phyloP scores from a whole-genome alignment of 2,329 filamentous ascomycete genomes.

The Helminthosporium solani region DNA sequence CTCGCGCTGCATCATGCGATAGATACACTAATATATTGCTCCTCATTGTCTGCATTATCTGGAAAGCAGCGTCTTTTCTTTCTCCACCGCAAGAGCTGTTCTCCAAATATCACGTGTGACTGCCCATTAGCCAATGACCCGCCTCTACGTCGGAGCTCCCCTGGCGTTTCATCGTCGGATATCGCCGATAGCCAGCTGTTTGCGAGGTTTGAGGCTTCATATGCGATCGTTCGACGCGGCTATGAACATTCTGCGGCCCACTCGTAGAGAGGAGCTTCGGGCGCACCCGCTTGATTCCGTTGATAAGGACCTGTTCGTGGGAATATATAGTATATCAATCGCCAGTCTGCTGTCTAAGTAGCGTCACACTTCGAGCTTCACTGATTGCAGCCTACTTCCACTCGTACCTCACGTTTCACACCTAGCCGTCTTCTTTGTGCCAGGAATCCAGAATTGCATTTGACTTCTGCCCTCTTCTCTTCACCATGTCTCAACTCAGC shows the following conservation, averaged over 20 bases:
- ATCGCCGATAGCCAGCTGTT: conserved; percentile 36
- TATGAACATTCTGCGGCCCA: conserved; percentile 22
- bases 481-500: conserved; percentile 49
- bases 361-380: background rate
- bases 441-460: background rate
- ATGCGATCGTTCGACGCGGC: conserved; percentile 14
- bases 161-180: conserved; percentile 26
- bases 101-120: conserved; percentile 26
- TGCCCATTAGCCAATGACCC: conserved; percentile 9
- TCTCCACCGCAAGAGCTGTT: conserved; percentile 10
- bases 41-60: conserved; percentile 14
- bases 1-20: background rate
- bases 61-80: conserved; percentile 10
- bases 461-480: conserved; percentile 1
- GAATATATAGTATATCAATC: background rate
- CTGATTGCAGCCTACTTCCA: background rate
- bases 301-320: conserved; percentile 26
- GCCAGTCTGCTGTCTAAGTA: background rate
- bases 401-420: too few species aligned
- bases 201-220: conserved; percentile 27
- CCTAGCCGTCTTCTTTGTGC: background rate
- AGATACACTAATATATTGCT: conserved; percentile 11
- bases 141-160: conserved; percentile 3
- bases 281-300: conserved; percentile 30
- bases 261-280: conserved; percentile 34